phyloP scores from a whole-genome alignment of 805 yeast genomes.

The Lipomyces kockii region DNA sequence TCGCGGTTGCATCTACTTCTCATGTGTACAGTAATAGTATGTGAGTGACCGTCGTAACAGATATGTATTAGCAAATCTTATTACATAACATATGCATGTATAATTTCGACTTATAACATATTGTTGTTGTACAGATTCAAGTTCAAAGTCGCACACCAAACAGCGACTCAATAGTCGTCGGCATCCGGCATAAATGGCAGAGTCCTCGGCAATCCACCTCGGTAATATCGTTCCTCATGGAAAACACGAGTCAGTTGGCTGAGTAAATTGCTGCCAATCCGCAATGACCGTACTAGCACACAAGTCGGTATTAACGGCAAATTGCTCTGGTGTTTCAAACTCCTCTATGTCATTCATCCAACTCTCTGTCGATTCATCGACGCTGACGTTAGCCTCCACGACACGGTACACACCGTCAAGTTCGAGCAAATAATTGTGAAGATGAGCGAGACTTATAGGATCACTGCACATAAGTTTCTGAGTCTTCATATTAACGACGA shows the following conservation, averaged over 20 bases:
- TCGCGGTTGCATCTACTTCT: not conserved
- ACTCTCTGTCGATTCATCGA: not conserved
- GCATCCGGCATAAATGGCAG: too few relatives aligned
- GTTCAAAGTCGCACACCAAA: too few relatives aligned
- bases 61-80: not conserved
- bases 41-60: not conserved
- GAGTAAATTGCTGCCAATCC: not conserved
- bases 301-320: not conserved
- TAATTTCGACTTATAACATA: not conserved
- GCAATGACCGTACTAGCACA: not conserved
- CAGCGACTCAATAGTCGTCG: too few relatives aligned
- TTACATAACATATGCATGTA: too few relatives aligned
- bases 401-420: not conserved
- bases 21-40: not conserved
- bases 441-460: too few relatives aligned
- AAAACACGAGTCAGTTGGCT: not conserved
- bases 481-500: too few relatives aligned
- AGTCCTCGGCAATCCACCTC: not conserved
- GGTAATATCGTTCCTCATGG: not conserved
- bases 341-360: not conserved
- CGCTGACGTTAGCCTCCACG: not conserved
- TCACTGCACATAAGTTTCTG: too few relatives aligned
- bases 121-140: too few relatives aligned
- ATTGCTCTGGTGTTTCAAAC: not conserved
- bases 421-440: not conserved